These are phyloP conservation scores for Beauveria sp. DNA, from an alignment of 2,329 filamentous ascomycete genomes.

Conservation along the genomic window DNA sequence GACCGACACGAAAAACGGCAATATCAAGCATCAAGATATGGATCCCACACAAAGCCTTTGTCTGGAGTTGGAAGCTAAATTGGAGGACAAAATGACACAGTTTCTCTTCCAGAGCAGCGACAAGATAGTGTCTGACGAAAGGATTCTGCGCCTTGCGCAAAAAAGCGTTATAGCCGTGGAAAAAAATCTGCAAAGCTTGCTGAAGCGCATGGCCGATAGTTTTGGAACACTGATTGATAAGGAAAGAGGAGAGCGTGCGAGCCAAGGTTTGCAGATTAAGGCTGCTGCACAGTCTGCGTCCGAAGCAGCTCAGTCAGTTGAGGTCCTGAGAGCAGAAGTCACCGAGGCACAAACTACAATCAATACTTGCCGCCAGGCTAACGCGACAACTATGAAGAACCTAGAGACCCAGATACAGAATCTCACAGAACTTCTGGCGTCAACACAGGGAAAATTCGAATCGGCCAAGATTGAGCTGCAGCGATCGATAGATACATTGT, in stretches of 20 bases:
- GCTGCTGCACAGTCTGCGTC: background rate
- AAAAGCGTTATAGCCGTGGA: background rate
- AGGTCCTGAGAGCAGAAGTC: background rate
- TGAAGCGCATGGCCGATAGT: background rate
- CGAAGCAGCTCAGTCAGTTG: background rate
- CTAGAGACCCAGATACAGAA: background rate
- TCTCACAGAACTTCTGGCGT: background rate
- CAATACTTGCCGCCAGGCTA: background rate
- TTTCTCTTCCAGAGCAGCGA: background rate
- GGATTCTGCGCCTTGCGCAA: background rate
- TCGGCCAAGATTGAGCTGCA: constrained; percentile 19
- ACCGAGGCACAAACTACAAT: background rate
- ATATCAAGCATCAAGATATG: background rate
- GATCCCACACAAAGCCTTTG: background rate
- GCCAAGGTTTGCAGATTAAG: constrained; percentile 12
- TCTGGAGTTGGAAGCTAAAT: background rate
- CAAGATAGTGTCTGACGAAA: background rate
- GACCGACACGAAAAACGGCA: background rate
- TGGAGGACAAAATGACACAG: background rate
- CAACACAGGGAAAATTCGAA: background rate
- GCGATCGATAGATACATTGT: constrained; percentile 24
- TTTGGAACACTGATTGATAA: constrained; percentile 16
- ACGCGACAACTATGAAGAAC: background rate
- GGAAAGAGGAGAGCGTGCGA: constrained; percentile 14
- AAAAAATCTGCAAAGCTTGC: background rate